phyloP scores from a whole-genome alignment of 352 stramenopile species.

The Pythium brachiatum region DNA sequence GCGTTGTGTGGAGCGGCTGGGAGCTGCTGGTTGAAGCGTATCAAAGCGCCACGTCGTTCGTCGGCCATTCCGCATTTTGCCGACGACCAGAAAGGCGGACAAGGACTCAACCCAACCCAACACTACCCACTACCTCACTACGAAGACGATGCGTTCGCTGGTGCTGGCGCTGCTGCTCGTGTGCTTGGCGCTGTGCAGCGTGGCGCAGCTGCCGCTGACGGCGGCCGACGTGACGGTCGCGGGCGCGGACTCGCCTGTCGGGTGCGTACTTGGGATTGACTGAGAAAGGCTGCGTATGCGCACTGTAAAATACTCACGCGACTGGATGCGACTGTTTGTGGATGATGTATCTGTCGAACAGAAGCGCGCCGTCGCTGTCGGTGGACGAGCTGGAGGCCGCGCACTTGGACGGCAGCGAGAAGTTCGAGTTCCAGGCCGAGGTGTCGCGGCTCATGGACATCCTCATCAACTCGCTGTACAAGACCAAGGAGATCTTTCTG shows the following conservation, averaged over 20 bases:
- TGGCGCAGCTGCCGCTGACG: conserved; percentile 18
- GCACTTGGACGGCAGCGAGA: conserved; percentile 52
- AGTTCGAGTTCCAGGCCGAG: conserved; percentile 94
- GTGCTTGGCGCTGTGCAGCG: conserved; percentile 25
- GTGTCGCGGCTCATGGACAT: conserved; percentile 99
- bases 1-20: not conserved
- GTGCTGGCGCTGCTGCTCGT: conserved; percentile 22
- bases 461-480: conserved; percentile 98
- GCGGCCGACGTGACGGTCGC: conserved; percentile 19
- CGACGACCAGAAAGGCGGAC: not conserved
- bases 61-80: conserved; percentile 24
- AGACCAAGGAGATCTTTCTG: conserved; percentile 99
- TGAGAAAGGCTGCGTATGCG: no score
- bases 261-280: conserved; percentile 5
- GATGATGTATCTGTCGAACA: conserved; percentile 9
- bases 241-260: conserved; percentile 10
- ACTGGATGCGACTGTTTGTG: not conserved
- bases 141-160: conserved; percentile 17
- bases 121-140: not conserved
- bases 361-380: conserved; percentile 36
- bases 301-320: not conserved
- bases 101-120: not conserved
- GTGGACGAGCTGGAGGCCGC: conserved; percentile 47
- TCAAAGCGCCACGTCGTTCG: conserved; percentile 9
- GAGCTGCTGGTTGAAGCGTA: conserved; percentile 5